Conservation (phyloP, 371 early-diverging fungal genomes). For the Mortierella sp. region DNA sequence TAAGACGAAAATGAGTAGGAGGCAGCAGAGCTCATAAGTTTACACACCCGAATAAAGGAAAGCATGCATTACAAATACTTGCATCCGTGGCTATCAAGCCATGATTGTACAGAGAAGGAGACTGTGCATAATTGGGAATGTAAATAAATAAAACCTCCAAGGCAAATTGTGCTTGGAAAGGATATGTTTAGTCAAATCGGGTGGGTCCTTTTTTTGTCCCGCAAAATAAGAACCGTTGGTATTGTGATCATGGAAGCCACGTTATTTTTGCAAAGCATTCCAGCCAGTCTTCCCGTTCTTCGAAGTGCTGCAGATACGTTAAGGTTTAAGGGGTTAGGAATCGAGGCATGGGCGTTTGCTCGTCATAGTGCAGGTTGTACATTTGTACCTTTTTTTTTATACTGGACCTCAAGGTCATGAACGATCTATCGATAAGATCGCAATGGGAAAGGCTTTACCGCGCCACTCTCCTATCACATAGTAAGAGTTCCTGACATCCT, state of each 20-base stretch:
- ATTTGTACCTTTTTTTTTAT: too few relatives aligned
- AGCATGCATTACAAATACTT: too few relatives aligned
- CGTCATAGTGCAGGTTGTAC: neutral
- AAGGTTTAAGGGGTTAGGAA: constrained; percentile 8
- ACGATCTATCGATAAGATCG: neutral
- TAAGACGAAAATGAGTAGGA: too few relatives aligned
- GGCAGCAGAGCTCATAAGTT: too few relatives aligned
- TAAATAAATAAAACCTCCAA: too few relatives aligned
- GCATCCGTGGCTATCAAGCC: neutral
- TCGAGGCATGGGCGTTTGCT: neutral
- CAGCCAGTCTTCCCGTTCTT: neutral
- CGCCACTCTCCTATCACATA: neutral
- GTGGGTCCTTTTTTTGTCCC: neutral
- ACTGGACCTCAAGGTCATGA: too few relatives aligned
- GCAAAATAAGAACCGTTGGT: neutral
- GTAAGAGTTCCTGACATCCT: neutral
- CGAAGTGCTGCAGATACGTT: neutral
- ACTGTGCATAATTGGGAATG: too few relatives aligned
- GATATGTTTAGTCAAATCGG: too few relatives aligned
- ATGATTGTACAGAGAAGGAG: neutral
- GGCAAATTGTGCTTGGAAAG: neutral
- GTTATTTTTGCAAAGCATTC: neutral
- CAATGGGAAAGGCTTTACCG: neutral
- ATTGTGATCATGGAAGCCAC: neutral
- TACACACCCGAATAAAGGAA: too few relatives aligned